Evolutionary conservation across 2,329 filamentous ascomycete species (phyloP).

Genomic region (Hawksworthiomyces lignivorus): DNA sequence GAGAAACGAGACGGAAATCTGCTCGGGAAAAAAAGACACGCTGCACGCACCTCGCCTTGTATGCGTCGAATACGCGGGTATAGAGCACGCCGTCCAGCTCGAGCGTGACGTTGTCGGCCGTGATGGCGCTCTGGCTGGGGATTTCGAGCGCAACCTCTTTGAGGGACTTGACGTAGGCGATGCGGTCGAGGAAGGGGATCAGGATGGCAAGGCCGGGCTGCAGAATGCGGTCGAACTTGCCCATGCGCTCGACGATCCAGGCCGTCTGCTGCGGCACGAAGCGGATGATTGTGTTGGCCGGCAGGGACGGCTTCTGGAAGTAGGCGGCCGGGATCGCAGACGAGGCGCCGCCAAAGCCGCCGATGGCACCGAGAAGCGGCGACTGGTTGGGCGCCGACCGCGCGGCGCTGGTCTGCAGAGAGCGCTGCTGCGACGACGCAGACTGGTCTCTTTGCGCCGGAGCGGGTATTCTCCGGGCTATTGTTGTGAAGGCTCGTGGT

Average conservation of each 20-base stretch:
- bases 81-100: constrained; percentile 95
- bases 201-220: constrained; percentile 86
- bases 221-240: constrained; percentile 88
- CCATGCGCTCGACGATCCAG: constrained; percentile 99
- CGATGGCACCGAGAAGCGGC: constrained; percentile 23
- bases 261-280: constrained; percentile 99
- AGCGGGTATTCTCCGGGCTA: not conserved
- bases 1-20: not conserved
- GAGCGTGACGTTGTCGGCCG: constrained; percentile 94
- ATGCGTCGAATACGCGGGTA: constrained; percentile 93
- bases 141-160: constrained; percentile 97
- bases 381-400: constrained; percentile 17
- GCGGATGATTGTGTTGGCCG: constrained; percentile 88
- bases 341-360: constrained; percentile 12
- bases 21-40: not conserved
- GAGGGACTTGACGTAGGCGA: constrained; percentile 94
- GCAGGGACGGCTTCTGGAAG: constrained; percentile 67
- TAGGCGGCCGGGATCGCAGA: constrained; percentile 56
- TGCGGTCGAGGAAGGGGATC: constrained; percentile 85
- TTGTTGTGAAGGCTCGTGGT: constrained; percentile 3
- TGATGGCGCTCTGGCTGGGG: constrained; percentile 94
- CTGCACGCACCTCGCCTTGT: constrained; percentile 98
- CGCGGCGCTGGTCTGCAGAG: constrained; percentile 16
- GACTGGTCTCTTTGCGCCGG: too few species aligned
- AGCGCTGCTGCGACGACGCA: constrained; percentile 12